phyloP scores from a whole-genome alignment of 2,329 filamentous ascomycete species.

The Chalaropsis thielavioides region DNA sequence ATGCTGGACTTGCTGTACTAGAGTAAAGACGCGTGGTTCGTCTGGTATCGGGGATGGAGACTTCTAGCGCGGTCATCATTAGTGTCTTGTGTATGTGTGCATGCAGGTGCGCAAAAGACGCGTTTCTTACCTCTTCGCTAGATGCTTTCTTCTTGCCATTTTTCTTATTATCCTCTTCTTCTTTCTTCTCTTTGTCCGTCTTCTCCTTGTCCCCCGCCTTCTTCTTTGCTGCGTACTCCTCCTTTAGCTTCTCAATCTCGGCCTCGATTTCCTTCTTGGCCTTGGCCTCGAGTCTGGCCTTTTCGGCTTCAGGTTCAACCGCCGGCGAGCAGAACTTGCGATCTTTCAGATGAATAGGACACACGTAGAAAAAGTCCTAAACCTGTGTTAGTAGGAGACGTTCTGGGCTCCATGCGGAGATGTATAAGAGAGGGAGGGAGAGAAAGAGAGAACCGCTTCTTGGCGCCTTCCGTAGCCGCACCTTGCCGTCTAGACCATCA shows the following conservation, averaged over 20 bases:
- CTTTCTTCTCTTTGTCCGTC: constrained; percentile 36
- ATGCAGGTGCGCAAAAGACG: not conserved
- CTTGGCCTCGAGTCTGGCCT: constrained; percentile 27
- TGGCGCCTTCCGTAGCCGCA: not conserved
- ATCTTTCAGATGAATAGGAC: constrained; percentile 69
- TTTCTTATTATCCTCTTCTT: constrained; percentile 23
- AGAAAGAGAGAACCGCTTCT: too few relatives aligned
- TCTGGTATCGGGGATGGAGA: constrained; percentile 11
- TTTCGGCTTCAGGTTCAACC: constrained; percentile 52
- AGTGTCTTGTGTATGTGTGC: not conserved
- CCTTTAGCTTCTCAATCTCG: constrained; percentile 50
- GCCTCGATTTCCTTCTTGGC: constrained; percentile 47
- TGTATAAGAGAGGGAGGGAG: too few relatives aligned
- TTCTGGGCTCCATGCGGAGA: too few relatives aligned
- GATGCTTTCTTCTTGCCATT: constrained; percentile 14
- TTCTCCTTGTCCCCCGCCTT: constrained; percentile 55
- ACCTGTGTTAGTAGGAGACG: not conserved
- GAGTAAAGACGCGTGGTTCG: constrained; percentile 64
- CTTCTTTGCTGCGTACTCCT: constrained; percentile 63
- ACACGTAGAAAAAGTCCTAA: constrained; percentile 83
- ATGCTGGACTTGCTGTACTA: constrained; percentile 50
- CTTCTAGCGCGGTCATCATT: not conserved
- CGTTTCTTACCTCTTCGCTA: not conserved
- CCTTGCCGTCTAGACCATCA: constrained; percentile 16
- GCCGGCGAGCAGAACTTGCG: constrained; percentile 64